phyloP scores from a whole-genome alignment of 306 rosid genomes.

The Glycyrrhiza uralensis region DNA sequence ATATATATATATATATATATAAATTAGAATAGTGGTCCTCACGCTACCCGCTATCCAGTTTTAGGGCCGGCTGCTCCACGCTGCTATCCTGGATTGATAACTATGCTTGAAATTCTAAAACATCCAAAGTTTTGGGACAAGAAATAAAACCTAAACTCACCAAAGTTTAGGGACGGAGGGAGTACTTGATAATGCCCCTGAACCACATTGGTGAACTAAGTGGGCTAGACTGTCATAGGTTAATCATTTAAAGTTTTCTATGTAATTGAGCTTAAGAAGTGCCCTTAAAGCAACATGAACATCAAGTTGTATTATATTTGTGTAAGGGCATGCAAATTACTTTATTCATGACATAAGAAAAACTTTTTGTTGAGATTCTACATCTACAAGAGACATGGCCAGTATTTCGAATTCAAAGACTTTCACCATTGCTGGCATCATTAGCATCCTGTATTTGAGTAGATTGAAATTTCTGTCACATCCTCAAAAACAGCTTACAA shows the following conservation, averaged over 20 bases:
- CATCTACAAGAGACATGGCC: too few species aligned
- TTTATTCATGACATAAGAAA: neutral
- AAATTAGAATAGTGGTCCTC: too few species aligned
- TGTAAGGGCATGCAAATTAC: neutral
- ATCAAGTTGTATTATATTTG: neutral
- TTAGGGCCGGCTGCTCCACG: too few species aligned
- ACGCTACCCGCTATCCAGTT: too few species aligned
- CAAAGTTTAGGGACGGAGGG: too few species aligned
- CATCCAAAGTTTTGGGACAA: too few species aligned
- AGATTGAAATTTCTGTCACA: constrained; percentile 3
- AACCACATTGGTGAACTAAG: neutral
- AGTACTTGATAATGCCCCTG: neutral
- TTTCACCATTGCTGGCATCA: neutral
- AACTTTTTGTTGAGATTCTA: too few species aligned
- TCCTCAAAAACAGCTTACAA: neutral
- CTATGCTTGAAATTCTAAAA: too few species aligned
- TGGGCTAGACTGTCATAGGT: neutral
- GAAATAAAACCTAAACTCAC: too few species aligned
- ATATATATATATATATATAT: too few species aligned
- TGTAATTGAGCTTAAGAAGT: neutral
- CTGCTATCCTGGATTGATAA: too few species aligned
- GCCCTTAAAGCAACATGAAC: neutral
- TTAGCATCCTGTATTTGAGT: neutral
- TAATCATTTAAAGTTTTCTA: neutral
- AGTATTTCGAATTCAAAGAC: too few species aligned